A percentile compares a stretch with the other conserved stretches of the same genome.
phyloP scores from a whole-genome alignment of 75 land plant genomes.

The Pinus albicaulis region DNA sequence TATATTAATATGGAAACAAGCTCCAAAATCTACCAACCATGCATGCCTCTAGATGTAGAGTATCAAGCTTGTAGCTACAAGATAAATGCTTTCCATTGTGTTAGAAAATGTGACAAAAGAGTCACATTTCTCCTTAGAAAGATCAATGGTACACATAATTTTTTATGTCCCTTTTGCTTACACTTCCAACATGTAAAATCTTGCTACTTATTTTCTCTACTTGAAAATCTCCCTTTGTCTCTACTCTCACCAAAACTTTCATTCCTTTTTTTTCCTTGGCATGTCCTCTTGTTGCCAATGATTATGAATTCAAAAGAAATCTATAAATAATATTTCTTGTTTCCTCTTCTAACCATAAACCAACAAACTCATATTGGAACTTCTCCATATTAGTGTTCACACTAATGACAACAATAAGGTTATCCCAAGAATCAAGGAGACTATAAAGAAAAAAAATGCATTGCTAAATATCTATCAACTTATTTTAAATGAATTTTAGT shows the following conservation, averaged over 20 bases:
- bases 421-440: background rate
- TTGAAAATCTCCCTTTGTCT: background rate
- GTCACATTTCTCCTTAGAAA: background rate
- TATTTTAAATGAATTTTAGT: background rate
- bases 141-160: background rate
- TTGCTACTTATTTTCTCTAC: background rate
- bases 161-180: background rate
- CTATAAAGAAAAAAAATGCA: background rate
- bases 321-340: background rate
- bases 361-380: background rate
- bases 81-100: background rate
- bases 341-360: no score
- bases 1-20: background rate
- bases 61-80: background rate
- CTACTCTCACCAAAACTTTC: background rate
- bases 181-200: background rate
- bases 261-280: background rate
- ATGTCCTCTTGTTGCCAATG: background rate
- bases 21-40: background rate
- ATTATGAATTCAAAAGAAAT: background rate
- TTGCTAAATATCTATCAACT: background rate
- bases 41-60: background rate
- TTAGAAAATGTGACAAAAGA: background rate
- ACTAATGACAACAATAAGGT: background rate
- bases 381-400: background rate